phyloP scores from a whole-genome alignment of 2,329 filamentous ascomycete genomes.

The Sclerotinia trifoliorum region DNA sequence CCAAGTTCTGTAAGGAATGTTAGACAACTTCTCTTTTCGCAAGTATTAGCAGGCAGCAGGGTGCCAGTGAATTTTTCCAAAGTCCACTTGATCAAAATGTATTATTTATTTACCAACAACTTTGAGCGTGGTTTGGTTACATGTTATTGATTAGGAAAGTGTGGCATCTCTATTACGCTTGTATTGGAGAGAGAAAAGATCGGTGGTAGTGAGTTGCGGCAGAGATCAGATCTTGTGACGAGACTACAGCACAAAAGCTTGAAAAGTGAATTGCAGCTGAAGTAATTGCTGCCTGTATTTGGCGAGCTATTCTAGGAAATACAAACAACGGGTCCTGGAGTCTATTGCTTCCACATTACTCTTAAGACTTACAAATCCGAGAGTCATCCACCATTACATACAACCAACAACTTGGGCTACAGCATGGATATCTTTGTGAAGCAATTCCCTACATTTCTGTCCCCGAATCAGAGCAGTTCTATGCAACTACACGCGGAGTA shows the following conservation, averaged over 20 bases:
- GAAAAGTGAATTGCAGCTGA: background rate
- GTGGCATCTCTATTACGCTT: background rate
- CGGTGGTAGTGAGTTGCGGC: background rate
- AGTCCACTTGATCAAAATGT: too few relatives aligned
- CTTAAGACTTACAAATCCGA: background rate
- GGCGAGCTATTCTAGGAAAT: background rate
- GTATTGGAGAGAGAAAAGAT: background rate
- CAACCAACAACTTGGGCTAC: background rate
- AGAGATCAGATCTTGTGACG: too few relatives aligned
- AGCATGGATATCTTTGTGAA: background rate
- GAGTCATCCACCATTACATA: background rate
- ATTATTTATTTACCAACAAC: too few relatives aligned
- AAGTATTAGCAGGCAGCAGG: background rate
- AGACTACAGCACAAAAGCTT: background rate
- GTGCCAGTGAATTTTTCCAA: background rate
- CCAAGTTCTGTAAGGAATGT: background rate
- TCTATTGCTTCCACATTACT: background rate
- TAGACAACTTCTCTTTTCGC: background rate
- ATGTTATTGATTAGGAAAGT: background rate
- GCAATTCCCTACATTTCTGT: background rate
- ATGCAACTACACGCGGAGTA: background rate
- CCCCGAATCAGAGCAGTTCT: background rate
- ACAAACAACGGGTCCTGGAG: background rate
- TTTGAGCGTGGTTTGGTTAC: too few relatives aligned
- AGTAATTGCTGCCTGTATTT: background rate